A percentile compares a stretch with the other conserved stretches of the same genome.
These are phyloP conservation scores for Tricholoma sp. DNA, from an alignment of 768 basidiomycete species.

Conservation along the genomic window DNA sequence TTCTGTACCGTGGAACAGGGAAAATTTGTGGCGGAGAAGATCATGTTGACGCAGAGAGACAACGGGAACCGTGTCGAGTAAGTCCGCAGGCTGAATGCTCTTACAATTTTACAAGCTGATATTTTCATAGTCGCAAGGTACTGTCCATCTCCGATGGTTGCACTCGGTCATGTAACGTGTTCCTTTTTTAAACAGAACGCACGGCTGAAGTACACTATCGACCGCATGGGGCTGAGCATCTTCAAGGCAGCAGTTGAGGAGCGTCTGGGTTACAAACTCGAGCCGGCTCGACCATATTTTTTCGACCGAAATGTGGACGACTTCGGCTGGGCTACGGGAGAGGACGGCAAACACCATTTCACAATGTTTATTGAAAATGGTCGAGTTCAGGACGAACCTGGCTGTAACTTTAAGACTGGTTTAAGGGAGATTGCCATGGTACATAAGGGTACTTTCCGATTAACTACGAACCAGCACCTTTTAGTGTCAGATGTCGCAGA, in stretches of 20 bases:
- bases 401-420: constrained; percentile 86
- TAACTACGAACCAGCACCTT: constrained; percentile 95
- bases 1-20: constrained; percentile 91
- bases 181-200: constrained; percentile 50
- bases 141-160: not conserved
- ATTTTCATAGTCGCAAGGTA: constrained; percentile 48
- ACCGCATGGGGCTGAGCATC: constrained; percentile 83
- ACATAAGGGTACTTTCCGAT: constrained; percentile 89
- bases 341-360: constrained; percentile 88
- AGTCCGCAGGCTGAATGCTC: constrained; percentile 25
- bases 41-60: constrained; percentile 92
- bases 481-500: constrained; percentile 78
- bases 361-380: constrained; percentile 97
- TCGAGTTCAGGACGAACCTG: constrained; percentile 91
- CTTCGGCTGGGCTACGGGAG: constrained; percentile 87
- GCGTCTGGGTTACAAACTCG: constrained; percentile 73
- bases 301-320: constrained; percentile 92
- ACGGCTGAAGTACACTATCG: constrained; percentile 94
- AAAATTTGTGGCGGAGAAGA: constrained; percentile 79
- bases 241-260: constrained; percentile 92
- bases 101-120: constrained; percentile 3
- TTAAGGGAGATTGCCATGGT: constrained; percentile 89
- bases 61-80: constrained; percentile 93
- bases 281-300: constrained; percentile 66
- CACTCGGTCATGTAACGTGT: constrained; percentile 4